Evolutionary conservation across 192 early-diverging fungal species (phyloP), one percentile per base, ranked within the genome.

Genomic region (Gaertneriomyces semiglobifer): DNA sequence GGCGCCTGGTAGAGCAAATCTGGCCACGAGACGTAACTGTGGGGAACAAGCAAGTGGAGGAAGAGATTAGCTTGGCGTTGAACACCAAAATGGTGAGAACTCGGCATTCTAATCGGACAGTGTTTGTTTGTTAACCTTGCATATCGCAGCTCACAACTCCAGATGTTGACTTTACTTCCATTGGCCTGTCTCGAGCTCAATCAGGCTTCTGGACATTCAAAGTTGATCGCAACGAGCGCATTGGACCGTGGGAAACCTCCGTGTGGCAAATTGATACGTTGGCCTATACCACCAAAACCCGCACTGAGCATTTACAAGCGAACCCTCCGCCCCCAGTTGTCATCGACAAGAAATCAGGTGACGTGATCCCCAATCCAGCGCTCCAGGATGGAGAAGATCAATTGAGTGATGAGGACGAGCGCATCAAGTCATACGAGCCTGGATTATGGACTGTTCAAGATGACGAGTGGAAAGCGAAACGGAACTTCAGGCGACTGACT

Each of bases 181-280:
- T 73, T 62, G 69, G 63, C 5, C 33, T 78, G 16, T 65, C 70
- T 12, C 44, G 76, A 42, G 68, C 74, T 5, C 75, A 83, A 56
- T 65, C 38, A 12, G 81, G 81, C n/a, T 74, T 79, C 58, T 75
- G 64, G 65, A 51, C 56, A 44, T 79, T 81, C 63, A 81, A 79
- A 65, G 67, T 76, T 18, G 72, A 79, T 61, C 63, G 72, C 6
- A 73, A 73, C 41, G 80, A 80, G 53, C 65, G 54, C 16, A 62
- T 81, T 25, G 75, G 71, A 10, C 62, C 63, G n/a, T 78, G 58
- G 58, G 56, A 76, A 8, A 75, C 79, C n/a, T 8, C 9, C 6
- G 83, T 83, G 0, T 85, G 76, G 75, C 73, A 72, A 45, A 44
- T 83, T 8, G 73, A 80, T n/a, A n/a, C 47, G 6, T 48, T 81